A percentile compares a stretch with the other conserved stretches of the same genome.
These are phyloP conservation scores for Candida ipomoeae DNA, from an alignment of 805 yeast species.

Conservation along the genomic window DNA sequence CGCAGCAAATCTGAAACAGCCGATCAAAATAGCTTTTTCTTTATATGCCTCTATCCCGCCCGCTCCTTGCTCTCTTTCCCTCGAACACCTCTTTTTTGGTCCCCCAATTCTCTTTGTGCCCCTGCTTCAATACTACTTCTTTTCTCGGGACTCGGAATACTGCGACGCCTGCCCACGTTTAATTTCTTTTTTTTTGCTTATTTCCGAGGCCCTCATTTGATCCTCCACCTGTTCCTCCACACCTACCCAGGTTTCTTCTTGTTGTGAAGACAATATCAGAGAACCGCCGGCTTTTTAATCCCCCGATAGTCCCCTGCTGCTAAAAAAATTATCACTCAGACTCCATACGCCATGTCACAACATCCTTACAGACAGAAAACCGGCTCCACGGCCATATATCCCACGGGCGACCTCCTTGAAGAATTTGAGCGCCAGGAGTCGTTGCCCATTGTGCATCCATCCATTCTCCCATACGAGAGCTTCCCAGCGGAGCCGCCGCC, in stretches of 20 bases:
- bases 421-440: constrained; percentile 4
- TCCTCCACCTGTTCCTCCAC: neutral
- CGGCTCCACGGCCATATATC: constrained; percentile 16
- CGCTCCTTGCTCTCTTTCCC: neutral
- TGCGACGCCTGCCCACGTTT: neutral
- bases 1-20: constrained; percentile 4
- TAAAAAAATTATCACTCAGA: too few relatives aligned
- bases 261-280: neutral
- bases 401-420: constrained; percentile 10
- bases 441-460: constrained; percentile 1
- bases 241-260: too few relatives aligned
- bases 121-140: neutral
- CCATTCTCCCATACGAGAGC: neutral
- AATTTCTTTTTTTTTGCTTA: neutral
- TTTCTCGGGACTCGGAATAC: neutral
- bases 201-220: neutral
- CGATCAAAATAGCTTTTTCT: neutral
- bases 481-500: neutral
- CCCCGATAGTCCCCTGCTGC: neutral
- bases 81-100: neutral
- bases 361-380: constrained; percentile 21
- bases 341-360: constrained; percentile 5
- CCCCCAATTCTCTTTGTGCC: neutral
- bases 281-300: too few relatives aligned
- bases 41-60: neutral